Conservation (phyloP, 495 filamentous ascomycete species). For the Aspergillus olivimuriae region DNA sequence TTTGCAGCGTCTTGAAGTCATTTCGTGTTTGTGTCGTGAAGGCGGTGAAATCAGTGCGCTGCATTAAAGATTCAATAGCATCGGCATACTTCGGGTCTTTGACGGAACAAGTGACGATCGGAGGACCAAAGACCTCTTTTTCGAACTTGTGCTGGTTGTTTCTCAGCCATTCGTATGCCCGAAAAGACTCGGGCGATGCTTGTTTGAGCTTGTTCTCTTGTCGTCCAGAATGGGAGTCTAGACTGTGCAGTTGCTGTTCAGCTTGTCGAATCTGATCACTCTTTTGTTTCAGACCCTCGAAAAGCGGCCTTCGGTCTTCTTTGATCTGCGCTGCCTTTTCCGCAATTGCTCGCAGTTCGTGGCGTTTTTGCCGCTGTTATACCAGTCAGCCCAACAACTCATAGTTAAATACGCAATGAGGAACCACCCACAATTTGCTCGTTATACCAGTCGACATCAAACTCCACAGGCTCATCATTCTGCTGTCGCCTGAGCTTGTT, state of each 20-base stretch:
- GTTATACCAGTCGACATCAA: slow-evolving; percentile 50
- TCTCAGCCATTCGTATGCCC: slow-evolving; percentile 75
- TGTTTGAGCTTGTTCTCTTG: slow-evolving; percentile 56
- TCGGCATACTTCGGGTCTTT: slow-evolving; percentile 69
- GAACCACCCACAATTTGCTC: slow-evolving; percentile 39
- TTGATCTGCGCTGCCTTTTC: slow-evolving; percentile 26
- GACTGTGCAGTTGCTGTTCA: slow-evolving; percentile 44
- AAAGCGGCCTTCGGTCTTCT: slow-evolving; percentile 15
- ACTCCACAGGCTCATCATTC: slow-evolving; percentile 43
- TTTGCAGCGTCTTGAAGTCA: slow-evolving; percentile 66
- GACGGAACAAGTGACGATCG: slow-evolving; percentile 73
- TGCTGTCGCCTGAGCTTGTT: slow-evolving; percentile 39
- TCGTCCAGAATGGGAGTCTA: slow-evolving; percentile 74
- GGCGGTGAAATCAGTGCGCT: slow-evolving; percentile 54
- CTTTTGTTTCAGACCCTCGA: slow-evolving; percentile 21
- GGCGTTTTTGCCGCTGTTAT: slow-evolving; percentile 31
- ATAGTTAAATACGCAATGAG: background rate
- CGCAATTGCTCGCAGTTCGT: slow-evolving; percentile 26
- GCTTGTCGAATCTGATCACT: slow-evolving; percentile 25
- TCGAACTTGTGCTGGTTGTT: slow-evolving; percentile 66
- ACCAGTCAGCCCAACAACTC: slow-evolving; percentile 15
- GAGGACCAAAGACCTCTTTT: slow-evolving; percentile 77
- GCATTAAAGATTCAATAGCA: slow-evolving; percentile 65
- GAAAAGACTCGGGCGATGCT: slow-evolving; percentile 53
- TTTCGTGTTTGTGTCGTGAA: slow-evolving; percentile 68